Percentiles rank a stretch among this genome's conserved stretches.
Evolutionary conservation across 2,329 filamentous ascomycete genomes (phyloP).

Genomic region (Aspergillus fumigatiaffinis): DNA sequence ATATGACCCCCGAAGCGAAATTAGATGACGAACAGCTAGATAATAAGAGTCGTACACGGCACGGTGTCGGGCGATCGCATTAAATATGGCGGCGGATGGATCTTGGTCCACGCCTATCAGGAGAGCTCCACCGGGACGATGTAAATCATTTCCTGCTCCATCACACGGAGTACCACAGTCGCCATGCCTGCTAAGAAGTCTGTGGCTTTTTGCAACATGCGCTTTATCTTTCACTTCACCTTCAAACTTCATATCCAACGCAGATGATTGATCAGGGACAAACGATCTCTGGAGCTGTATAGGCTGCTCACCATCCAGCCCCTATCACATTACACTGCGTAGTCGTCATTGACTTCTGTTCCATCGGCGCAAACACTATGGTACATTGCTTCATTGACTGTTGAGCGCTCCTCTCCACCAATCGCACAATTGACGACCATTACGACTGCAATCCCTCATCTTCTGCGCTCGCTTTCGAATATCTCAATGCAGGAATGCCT

Average conservation of each 20-base stretch:
- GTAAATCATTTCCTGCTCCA: constrained; percentile 10
- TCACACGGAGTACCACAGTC: background rate
- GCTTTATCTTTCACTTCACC: background rate
- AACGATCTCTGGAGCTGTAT: background rate
- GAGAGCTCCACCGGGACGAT: constrained; percentile 5
- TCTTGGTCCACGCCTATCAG: too few relatives aligned
- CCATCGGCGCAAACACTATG: constrained; percentile 6
- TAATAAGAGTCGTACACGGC: background rate
- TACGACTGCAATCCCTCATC: background rate
- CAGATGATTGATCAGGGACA: background rate
- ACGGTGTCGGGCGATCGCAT: background rate
- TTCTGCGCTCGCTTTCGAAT: background rate
- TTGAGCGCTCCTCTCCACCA: background rate
- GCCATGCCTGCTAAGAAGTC: background rate
- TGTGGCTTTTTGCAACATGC: constrained; percentile 12
- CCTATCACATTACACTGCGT: background rate
- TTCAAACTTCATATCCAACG: background rate
- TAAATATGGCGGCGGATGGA: background rate
- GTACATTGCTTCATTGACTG: constrained; percentile 8
- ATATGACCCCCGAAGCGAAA: background rate
- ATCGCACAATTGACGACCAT: background rate
- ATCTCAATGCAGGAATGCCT: constrained; percentile 11
- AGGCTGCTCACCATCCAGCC: background rate
- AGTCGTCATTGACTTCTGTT: constrained; percentile 8
- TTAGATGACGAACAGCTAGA: background rate